Evolutionary conservation across 2,329 filamentous ascomycete genomes (phyloP), one percentile per base, ranked within the genome.

Genomic region (Sphaceloma murrayae): DNA sequence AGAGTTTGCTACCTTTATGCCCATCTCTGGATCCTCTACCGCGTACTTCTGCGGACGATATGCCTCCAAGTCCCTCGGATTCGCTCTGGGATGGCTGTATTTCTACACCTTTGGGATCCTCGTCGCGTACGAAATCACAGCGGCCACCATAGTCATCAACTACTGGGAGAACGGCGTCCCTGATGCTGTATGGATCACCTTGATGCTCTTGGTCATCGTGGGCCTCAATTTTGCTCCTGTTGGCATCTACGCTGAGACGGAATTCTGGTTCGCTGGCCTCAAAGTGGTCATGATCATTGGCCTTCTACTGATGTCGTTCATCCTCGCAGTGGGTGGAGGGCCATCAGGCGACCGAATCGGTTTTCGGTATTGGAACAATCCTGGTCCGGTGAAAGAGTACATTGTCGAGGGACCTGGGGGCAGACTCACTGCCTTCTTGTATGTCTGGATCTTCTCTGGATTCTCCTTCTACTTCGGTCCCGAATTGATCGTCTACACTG

Each of bases 1-100:
- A 14, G 73, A 77, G 59, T 74, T 80, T 64, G 74, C 75, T 16
- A 70, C 77, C 22, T 79, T 75, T 65, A 68, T 81, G 42, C 74
- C 77, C 3, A 59, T 78, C 49, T 65, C 74, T 19, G 70, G 72
- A 53, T 65, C 70, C 46, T 70, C 74, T 67, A 63, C 67, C 47
- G 56, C 70, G 54, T 71, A 72, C 58, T 61, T 61, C 47, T n/a
- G n/a, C n/a, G 59, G 62, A 19, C 64, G 67, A 27, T 69, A 68
- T 49, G 62, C 70, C 13, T 65, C 66, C 16, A 58, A 60, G 14
- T 61, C 58, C 26, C 51, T 71, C n/a, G 68, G 67, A 5, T 70
- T 71, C 47, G 63, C 67, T 9, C 62, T 70, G 54, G 68, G 68
- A 4, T 70, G 66, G 65, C 61, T 68, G 6, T 66, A 66, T 52